These are phyloP conservation scores for Acanthamoeba lugdunensis DNA, from an alignment of 208 protist genomes.

Conservation along the genomic window DNA sequence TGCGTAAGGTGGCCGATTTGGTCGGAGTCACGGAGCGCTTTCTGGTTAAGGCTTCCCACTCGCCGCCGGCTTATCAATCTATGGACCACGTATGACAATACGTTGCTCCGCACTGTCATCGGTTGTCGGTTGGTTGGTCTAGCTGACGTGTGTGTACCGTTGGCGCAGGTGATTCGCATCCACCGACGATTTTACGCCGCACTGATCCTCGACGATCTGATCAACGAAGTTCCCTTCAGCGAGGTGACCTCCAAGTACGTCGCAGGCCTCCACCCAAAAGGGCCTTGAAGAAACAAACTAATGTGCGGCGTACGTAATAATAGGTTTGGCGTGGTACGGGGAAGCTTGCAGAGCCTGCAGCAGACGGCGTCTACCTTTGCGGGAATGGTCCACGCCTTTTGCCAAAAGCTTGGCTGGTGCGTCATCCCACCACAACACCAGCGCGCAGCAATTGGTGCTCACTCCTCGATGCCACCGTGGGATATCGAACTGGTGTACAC, in stretches of 20 bases:
- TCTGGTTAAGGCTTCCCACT: slow-evolving; percentile 58
- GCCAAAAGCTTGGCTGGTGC: slow-evolving; percentile 90
- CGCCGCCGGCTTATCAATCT: slow-evolving; percentile 57
- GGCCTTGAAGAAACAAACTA: no score
- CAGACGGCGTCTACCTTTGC: slow-evolving; percentile 90
- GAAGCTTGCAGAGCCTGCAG: slow-evolving; percentile 90
- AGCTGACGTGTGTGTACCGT: background rate
- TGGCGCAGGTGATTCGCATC: slow-evolving; percentile 82
- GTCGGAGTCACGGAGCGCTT: slow-evolving; percentile 64
- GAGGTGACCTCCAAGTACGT: slow-evolving; percentile 82
- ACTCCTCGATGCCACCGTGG: background rate
- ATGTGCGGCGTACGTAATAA: background rate
- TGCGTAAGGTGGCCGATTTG: slow-evolving; percentile 13
- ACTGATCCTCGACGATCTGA: slow-evolving; percentile 91
- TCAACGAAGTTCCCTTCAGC: slow-evolving; percentile 88
- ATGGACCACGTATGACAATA: background rate
- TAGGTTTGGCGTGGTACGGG: slow-evolving; percentile 88
- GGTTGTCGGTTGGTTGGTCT: background rate
- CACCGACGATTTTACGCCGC: slow-evolving; percentile 90
- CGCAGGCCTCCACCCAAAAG: background rate
- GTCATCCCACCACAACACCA: background rate
- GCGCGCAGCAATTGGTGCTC: background rate
- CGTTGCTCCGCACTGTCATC: background rate
- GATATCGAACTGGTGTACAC: background rate
- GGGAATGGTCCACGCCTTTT: slow-evolving; percentile 91